Percentiles rank a stretch among this genome's conserved stretches.
phyloP scores from a whole-genome alignment of 2,329 filamentous ascomycete species.

The Neurospora sp. region DNA sequence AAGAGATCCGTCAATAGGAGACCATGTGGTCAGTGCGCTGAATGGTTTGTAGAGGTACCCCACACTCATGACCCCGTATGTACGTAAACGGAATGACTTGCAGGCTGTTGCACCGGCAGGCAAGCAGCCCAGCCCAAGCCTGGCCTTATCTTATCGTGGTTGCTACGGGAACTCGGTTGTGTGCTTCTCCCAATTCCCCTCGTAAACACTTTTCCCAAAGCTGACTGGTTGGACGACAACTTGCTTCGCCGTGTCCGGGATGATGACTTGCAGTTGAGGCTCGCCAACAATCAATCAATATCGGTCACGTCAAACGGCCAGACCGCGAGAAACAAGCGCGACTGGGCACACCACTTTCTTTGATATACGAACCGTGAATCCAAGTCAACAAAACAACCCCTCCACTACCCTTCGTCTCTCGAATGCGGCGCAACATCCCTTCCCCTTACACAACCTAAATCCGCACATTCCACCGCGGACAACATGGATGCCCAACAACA shows the following conservation, averaged over 20 bases:
- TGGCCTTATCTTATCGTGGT: constrained; percentile 1
- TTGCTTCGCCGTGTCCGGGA: not conserved
- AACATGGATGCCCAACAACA: constrained; percentile 9
- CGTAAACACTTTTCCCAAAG: constrained; percentile 13
- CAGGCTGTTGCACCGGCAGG: not conserved
- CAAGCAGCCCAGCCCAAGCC: not conserved
- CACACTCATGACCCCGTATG: not conserved
- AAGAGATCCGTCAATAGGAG: not conserved
- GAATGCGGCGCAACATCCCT: not conserved
- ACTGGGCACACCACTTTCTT: not conserved
- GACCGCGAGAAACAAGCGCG: not conserved
- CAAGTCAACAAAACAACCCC: not conserved
- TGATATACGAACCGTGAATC: not conserved
- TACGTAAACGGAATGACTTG: not conserved
- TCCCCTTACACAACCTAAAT: not conserved
- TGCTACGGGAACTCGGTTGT: constrained; percentile 14
- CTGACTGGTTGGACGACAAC: not conserved
- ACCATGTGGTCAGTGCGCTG: not conserved
- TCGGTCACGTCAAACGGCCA: not conserved
- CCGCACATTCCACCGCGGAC: constrained; percentile 11
- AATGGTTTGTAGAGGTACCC: not conserved
- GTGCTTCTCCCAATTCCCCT: not conserved
- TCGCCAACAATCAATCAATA: not conserved
- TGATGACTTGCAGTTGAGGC: not conserved
- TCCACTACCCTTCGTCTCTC: not conserved